These are phyloP conservation scores for Colletotrichum lentis DNA, from an alignment of 2,329 filamentous ascomycete genomes.

Conservation along the genomic window DNA sequence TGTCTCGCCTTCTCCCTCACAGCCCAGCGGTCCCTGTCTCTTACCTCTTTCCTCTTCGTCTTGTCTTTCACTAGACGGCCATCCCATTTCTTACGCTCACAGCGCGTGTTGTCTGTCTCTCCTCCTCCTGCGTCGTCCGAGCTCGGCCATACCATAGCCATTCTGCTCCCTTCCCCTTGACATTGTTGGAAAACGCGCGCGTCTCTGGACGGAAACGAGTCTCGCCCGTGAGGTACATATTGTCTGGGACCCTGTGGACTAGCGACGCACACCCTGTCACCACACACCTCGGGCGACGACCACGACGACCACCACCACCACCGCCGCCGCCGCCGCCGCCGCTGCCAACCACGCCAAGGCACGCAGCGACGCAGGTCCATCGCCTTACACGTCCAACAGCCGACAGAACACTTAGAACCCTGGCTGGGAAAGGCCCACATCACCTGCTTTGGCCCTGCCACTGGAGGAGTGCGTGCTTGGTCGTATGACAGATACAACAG, in stretches of 20 bases:
- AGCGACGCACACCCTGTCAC: conserved; percentile 23
- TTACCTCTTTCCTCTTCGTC: conserved; percentile 5
- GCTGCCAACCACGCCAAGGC: not conserved
- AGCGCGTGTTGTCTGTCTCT: conserved; percentile 12
- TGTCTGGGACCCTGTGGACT: conserved; percentile 33
- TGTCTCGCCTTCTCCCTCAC: conserved; percentile 1
- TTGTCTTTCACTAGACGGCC: conserved; percentile 8
- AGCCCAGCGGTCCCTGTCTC: not conserved
- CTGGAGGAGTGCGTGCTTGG: conserved; percentile 5
- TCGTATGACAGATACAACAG: conserved; percentile 34
- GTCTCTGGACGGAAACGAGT: conserved; percentile 11
- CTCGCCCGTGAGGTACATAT: conserved; percentile 37
- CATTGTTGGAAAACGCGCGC: conserved; percentile 9
- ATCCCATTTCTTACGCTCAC: conserved; percentile 16
- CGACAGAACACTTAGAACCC: conserved; percentile 11
- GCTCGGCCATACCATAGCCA: conserved; percentile 7
- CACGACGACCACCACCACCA: not conserved
- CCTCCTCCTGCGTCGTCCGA: conserved; percentile 3
- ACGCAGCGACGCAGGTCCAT: conserved; percentile 3
- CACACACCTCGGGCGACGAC: not conserved
- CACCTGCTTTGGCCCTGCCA: not conserved
- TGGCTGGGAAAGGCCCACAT: conserved; percentile 4
- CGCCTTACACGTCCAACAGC: conserved; percentile 1
- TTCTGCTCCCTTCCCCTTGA: not conserved
- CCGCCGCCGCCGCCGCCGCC: not conserved